Conservation (phyloP, 805 yeast species). For the Maudiozyma turicensis region DNA sequence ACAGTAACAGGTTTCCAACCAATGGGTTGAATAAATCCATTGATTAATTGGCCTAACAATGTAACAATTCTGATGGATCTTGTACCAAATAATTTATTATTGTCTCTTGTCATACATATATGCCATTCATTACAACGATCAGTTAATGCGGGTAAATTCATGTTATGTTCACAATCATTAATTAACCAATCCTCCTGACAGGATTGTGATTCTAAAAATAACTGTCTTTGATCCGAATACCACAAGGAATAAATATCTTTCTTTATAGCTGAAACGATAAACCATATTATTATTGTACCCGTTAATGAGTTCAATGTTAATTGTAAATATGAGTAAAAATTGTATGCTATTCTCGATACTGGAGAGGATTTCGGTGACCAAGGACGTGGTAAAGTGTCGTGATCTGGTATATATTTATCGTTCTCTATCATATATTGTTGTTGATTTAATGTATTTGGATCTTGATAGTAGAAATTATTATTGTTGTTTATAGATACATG, state of each 20-base stretch:
- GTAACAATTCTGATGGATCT: constrained; percentile 52
- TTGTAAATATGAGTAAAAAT: constrained; percentile 54
- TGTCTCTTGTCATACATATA: constrained; percentile 53
- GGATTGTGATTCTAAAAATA: constrained; percentile 41
- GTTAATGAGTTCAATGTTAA: constrained; percentile 41
- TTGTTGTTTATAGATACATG: constrained; percentile 16
- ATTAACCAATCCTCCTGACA: constrained; percentile 46
- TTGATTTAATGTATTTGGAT: background rate
- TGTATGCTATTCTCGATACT: constrained; percentile 43
- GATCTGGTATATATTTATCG: constrained; percentile 4
- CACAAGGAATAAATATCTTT: constrained; percentile 46
- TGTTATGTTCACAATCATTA: constrained; percentile 48
- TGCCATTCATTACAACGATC: constrained; percentile 52
- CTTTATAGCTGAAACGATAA: constrained; percentile 40
- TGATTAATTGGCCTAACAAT: constrained; percentile 50
- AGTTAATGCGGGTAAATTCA: constrained; percentile 48
- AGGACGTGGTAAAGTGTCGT: constrained; percentile 40
- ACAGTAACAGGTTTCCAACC: constrained; percentile 49
- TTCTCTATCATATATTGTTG: constrained; percentile 8
- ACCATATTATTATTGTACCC: constrained; percentile 34
- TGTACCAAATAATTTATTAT: constrained; percentile 32
- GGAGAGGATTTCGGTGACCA: constrained; percentile 49
- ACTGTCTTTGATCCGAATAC: constrained; percentile 34
- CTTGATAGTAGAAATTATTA: background rate
- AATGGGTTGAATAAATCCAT: constrained; percentile 58